Base-by-base conservation (phyloP, 78 protist species). In the Speleostelium caveatum region DNA sequence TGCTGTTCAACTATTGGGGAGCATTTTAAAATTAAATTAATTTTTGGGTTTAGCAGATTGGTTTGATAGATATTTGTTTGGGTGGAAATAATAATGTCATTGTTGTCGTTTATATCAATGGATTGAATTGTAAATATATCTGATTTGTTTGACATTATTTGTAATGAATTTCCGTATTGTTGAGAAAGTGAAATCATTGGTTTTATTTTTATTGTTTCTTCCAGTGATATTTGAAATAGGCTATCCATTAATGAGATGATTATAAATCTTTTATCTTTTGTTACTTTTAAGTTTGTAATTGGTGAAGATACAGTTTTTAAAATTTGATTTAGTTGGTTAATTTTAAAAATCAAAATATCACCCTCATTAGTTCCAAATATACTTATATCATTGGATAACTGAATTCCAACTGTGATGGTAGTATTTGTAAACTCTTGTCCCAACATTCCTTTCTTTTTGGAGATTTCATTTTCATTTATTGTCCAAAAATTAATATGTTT, bases 401-500 rank as follows among this genome's bases (percentile, higher is more conserved):
- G 24, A n/a, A 35, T 41, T 26, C 75, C 36, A 68, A 53, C 24
- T 21, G 21, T 28, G 26, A 68, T 68, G 17, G 21, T 39, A 7
- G 30, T 17, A 24, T 38, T 68, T 17, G 24, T 12, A 24, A 68
- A 68, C 4, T 68, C 75, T 42, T 68, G 32, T 21, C 75, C 75
- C 1, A 68, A 41, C 0, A 51, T 26, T 0, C 55, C 75, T 16
- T 41, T 68, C 26, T 68, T 68, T 21, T 41, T 36, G 24, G 59
- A 68, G 19, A 68, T 68, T 51, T 41, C 28, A 14, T 53, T 68
- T 41, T 68, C 75, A 68, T 68, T 68, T 14, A 68, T 1, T 42
- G 75, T 68, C 75, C 75, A 68, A 42, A 68, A 68, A 26, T 41
- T 41, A 1, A 68, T 41, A 68, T 68, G 75, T 68, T 51, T 38